Base-by-base conservation (phyloP, 2,329 filamentous ascomycete genomes). In the Didymella sp. region DNA sequence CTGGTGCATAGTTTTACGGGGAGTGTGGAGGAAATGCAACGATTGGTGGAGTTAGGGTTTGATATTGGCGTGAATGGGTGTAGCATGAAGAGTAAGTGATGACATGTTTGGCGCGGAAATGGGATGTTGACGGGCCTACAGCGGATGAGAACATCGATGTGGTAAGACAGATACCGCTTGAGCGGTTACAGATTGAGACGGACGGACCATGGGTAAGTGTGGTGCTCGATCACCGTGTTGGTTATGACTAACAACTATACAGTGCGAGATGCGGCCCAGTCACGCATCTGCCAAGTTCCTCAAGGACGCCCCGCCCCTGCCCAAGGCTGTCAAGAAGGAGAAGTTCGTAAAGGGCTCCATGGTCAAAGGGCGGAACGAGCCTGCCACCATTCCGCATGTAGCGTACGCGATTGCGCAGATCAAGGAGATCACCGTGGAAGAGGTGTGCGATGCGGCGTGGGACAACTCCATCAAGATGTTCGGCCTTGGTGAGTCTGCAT, bases 41-140 rank as follows among this genome's bases (percentile, higher is more conserved):
- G 91, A 63, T 79, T 98, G 52, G 87, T 96, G 67, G 87, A 86
- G 2, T 76, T 96, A 42, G 94, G 93, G 0, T 85, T 97, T 51
- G 89, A 96, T 76, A 88, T 99, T 59, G 94, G 95, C n/a, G 86
- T 97, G 59, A 99, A 99, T 72, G 95, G 95, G 4, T 99, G 95
- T 77, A 96, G 91, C 69, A 85, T 99, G 81, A 99, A 98, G 82
- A 98, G 72, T 74, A 49, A 53, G 69, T 55, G 2, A 30, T 13
- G 2, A 15, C n/a, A 4, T 17, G 8, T 2, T 19, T 12, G 9
- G 43, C 4, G n/a, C 40, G 30, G 25, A 21, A 22, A n/a, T 30
- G 33, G 11, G 9, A 4, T 17, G 24, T 54, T 64, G 45, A 62
- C 35, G 1, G 42, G 9, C 7, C 7, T 33, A 4, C 30, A 75